Base-by-base conservation (phyloP, 495 filamentous ascomycete species). In the Podospora australis region DNA sequence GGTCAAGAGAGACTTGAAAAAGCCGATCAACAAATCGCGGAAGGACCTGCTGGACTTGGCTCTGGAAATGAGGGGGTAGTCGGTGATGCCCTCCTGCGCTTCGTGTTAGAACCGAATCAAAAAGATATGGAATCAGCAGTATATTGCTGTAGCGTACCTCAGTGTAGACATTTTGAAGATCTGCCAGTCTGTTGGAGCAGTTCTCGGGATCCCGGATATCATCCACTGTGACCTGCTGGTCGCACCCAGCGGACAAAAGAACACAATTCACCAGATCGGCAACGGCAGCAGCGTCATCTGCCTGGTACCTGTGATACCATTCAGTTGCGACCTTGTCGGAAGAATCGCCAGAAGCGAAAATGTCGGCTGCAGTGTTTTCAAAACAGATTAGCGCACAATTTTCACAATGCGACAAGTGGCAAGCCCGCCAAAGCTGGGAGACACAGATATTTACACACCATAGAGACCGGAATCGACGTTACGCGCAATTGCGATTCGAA, bases 41-140 rank as follows among this genome's bases (percentile, higher is more conserved):
- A 97, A 97, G 19, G 81, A 73, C 36, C 78, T 75, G 55, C 75
- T 82, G 32, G 74, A 78, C 60, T 83, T 89, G 11, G 77, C 74
- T 62, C 82, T 87, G 8, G 88, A 88, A 17, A 94, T 84, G 13
- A 98, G 77, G n/a, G 92, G 94, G 58, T 97, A 98, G 21, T 96
- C 94, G 14, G 85, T 79, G 34, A 90, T 82, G 34, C 81, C 81
- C 65, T 86, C 79, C 67, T 85, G 50, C 22, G 39, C 1, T 49
- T 8, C 32, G 23, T 11, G 41, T 66, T 49, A 66, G 71, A 47
- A 64, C 48, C 24, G 26, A n/a, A 28, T 16, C 6, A 13, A 44
- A 25, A 13, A 24, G 22, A 63, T 3, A 30, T n/a, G n/a, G n/a
- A 30, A 16, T n/a, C 34, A 38, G 9, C 5, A 6, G 11, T 5